Evolutionary conservation across 2,329 filamentous ascomycete species (phyloP).

Genomic region (Hypoxylon sp.): DNA sequence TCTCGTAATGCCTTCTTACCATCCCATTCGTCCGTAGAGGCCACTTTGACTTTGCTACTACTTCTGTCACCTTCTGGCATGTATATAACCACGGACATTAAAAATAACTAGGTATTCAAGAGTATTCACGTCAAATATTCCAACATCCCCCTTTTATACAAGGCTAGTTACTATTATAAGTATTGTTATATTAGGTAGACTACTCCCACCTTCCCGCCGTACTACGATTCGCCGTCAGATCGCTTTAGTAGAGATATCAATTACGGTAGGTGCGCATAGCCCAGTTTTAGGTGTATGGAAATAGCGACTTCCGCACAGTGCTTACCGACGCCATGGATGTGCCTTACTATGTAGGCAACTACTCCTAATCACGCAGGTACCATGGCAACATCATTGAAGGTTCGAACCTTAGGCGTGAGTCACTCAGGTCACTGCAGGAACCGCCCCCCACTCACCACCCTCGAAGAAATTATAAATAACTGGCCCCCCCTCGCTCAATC

Average conservation of each 20-base stretch:
- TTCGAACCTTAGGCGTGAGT: not conserved
- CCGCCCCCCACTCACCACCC: not conserved
- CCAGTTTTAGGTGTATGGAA: no score
- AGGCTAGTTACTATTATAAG: no score
- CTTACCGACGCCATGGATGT: not conserved
- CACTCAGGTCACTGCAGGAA: conserved; percentile 3
- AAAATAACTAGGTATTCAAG: no score
- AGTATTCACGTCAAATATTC: no score
- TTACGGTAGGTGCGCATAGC: no score
- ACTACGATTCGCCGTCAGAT: no score
- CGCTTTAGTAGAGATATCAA: no score
- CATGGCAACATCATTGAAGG: not conserved
- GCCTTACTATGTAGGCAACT: not conserved
- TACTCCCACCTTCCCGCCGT: no score
- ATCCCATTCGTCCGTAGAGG: not conserved
- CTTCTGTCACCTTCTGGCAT: not conserved
- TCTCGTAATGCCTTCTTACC: conserved; percentile 3
- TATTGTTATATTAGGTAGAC: no score
- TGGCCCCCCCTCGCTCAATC: conserved; percentile 9
- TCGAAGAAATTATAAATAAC: conserved; percentile 40
- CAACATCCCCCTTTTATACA: no score
- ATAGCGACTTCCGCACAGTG: not conserved
- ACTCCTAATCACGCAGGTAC: not conserved
- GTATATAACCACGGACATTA: no score
- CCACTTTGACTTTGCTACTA: not conserved